Base-by-base conservation (phyloP, 1,139 yeast species). In the Taphrina communis region DNA sequence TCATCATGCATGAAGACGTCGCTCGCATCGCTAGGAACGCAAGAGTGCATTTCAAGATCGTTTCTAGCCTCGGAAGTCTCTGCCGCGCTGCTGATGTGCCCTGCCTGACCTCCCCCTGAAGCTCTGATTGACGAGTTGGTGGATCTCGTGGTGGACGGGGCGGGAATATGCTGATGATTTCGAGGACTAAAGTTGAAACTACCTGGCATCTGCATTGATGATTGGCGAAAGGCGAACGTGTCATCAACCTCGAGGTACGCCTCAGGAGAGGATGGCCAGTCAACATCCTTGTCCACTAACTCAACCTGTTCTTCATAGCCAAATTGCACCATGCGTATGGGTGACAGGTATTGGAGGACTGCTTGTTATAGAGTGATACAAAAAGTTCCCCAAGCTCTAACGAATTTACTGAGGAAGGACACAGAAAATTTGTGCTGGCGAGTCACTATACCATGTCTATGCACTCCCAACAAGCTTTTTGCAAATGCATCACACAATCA, bases 311-410 rank as follows among this genome's bases (percentile, higher is more conserved):
- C 60, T 17, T 56, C 50, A 39, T 17, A 56, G 17, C 60, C 60
- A 39, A 44, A 58, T 58, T 46, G 42, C 38, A 58, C 62, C 62
- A 58, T 58, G 14, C n/a, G 55, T 50, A n/a, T 2, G 2, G 19
- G 12, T 3, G 55, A n/a, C 38, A 4, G 12, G 11, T 11, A 19
- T 46, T 4, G 31, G 31, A 2, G 31, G 31, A 25, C 31, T 25
- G 31, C 31, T 25, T 25, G 31, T 4, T 25, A 25, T 25, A 25
- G 31, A 2, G 31, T 25, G 31, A 25, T 25, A 2, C 31, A 25
- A 25, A 4, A 25, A 25, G 31, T 25, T 25, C 31, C 31, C 31
- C 31, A 25, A 25, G 31, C 31, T 25, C 31, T 25, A 4, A 25
- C 4, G 4, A 4, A 25, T 25, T 25, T 25, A 17, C 52, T 9